phyloP scores from a whole-genome alignment of 208 protist genomes.

The Trichomonas vaginalis region DNA sequence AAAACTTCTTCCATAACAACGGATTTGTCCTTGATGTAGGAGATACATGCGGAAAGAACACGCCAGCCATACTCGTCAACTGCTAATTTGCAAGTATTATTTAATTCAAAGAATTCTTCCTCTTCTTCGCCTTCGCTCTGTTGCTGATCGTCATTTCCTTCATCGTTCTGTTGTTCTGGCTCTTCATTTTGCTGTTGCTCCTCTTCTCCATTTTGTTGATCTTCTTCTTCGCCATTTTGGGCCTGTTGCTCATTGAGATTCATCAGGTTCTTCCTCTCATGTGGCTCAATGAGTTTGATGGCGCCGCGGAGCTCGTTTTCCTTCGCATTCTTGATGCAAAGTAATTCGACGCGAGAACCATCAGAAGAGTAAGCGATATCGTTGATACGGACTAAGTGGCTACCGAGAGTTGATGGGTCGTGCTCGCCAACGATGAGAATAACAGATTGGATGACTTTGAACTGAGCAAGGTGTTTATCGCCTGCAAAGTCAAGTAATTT shows the following conservation, averaged over 20 bases:
- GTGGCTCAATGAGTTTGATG: not conserved
- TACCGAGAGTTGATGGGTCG: not conserved
- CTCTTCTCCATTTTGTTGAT: not conserved
- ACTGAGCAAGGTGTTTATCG: not conserved
- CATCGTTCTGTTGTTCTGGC: not conserved
- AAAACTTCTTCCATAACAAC: not conserved
- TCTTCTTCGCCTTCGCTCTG: not conserved
- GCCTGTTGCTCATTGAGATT: not conserved
- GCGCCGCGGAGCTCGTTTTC: not conserved
- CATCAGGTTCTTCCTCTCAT: not conserved
- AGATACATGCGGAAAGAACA: not conserved
- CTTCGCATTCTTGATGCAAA: not conserved
- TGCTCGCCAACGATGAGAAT: not conserved
- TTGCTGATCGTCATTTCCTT: not conserved
- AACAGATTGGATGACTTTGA: not conserved
- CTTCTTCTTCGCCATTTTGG: not conserved
- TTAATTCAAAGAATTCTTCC: not conserved
- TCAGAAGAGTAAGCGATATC: not conserved
- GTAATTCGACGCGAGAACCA: not conserved
- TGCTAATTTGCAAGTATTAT: not conserved
- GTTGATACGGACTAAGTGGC: not conserved
- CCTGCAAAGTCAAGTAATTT: not conserved
- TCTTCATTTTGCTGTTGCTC: not conserved
- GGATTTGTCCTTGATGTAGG: not conserved
- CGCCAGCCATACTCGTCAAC: not conserved